phyloP scores from a whole-genome alignment of 2,329 filamentous ascomycete genomes.

The Exophiala bonariae region DNA sequence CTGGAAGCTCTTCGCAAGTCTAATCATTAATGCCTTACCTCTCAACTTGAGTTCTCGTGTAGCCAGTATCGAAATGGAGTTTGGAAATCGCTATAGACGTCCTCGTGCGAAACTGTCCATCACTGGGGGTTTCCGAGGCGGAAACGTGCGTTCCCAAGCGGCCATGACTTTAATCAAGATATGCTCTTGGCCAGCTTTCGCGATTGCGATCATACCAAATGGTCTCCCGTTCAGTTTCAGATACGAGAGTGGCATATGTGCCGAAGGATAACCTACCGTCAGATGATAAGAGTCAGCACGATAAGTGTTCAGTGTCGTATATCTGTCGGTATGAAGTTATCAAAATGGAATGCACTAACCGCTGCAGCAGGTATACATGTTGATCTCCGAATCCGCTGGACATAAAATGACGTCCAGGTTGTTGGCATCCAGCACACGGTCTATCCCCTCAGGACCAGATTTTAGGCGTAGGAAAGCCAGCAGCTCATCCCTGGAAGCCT shows the following conservation, averaged over 20 bases:
- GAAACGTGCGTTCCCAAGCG: conserved; percentile 22
- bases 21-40: no score
- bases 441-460: no score
- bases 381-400: neutral
- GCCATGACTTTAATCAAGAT: conserved; percentile 11
- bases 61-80: no score
- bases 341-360: neutral
- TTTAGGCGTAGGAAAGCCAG: no score
- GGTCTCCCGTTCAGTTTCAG: conserved; percentile 21
- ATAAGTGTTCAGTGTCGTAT: neutral
- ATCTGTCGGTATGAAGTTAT: neutral
- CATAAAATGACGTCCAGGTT: neutral
- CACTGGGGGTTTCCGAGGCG: conserved; percentile 4
- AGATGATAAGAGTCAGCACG: no score
- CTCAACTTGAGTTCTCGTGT: no score
- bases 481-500: neutral
- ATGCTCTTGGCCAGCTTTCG: conserved; percentile 9
- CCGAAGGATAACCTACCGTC: conserved; percentile 25
- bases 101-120: no score
- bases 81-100: no score
- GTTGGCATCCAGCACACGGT: neutral
- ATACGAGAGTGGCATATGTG: conserved; percentile 16
- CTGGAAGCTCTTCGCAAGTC: no score
- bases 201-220: conserved; percentile 18
- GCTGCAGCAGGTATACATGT: conserved; percentile 4